Evolutionary conservation across 2,329 filamentous ascomycete species (phyloP), one percentile per base, ranked within the genome.

Genomic region (Aspergillus ochraceoroseus): DNA sequence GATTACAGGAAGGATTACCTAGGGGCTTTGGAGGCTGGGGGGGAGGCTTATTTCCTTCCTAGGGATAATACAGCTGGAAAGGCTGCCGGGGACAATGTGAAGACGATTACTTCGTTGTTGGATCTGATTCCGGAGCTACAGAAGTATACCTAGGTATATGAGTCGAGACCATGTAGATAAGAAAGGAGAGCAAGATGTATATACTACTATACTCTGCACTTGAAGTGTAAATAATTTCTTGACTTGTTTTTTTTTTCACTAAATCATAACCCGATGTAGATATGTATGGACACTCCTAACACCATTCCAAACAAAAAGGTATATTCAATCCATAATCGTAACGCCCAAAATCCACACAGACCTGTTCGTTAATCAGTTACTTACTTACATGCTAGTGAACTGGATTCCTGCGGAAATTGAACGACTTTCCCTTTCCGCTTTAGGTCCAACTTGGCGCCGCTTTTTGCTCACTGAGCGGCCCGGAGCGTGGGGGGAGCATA

Each of bases 1-100:
- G 66, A 71, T 23, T 62, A 58, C 38, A 43, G 50, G 7, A 68
- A 69, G 44, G 69, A 72, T 43, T 69, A 63, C 38, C 17, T 46
- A 15, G 68, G 59, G 30, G 67, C 67, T 11, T 31, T 44, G 7
- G 41, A 56, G 40, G 64, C 63, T 23, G 67, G 66, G 0, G 67
- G 67, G 64, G 48, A 62, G 31, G 63, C 58, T 11, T 59, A 62
- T 42, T 46, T 58, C 15, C 48, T 68, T 25, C 32, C 50, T 35
- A 60, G 64, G 3, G 51, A 32, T 4, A 26, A 31, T 9, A 43
- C 31, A 35, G 38, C 32, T 4, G 32, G 8, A 2, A 27, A 41
- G 7, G 28, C 7, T 12, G 20, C 27, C 3, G 33, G 39, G 13
- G 48, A 40, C 17, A 9, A 22, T 5, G 44, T 38, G 4, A 45